Conservation (phyloP, 176 grass and related monocot species). For the Aegilops sharonensis region DNA sequence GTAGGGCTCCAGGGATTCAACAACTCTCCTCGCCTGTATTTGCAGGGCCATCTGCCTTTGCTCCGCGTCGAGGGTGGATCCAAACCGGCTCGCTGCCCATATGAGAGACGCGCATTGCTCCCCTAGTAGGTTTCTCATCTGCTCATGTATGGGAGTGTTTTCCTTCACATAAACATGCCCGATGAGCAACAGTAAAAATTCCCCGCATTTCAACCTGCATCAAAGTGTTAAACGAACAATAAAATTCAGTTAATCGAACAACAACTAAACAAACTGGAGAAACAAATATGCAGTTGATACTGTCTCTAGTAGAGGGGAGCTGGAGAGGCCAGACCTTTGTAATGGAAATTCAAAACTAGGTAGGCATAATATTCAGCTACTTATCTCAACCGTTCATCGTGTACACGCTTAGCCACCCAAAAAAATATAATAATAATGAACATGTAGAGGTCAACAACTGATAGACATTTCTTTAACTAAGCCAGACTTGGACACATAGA, state of each 20-base stretch:
- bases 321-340: neutral
- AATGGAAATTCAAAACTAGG: neutral
- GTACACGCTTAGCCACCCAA: neutral
- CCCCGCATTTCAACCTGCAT: conserved; percentile 92
- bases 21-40: conserved; percentile 88
- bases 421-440: neutral
- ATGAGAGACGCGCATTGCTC: conserved; percentile 83
- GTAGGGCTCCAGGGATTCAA: conserved; percentile 78
- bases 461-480: neutral
- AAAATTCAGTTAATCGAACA: too few relatives aligned
- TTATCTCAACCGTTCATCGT: neutral
- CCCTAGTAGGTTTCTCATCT: conserved; percentile 61
- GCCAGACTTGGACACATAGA: neutral
- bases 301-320: neutral
- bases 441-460: neutral
- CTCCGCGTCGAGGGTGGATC: conserved; percentile 78
- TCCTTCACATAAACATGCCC: conserved; percentile 78
- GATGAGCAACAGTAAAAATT: conserved; percentile 83
- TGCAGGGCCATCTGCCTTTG: conserved; percentile 88
- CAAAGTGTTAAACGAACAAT: neutral
- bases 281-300: neutral
- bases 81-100: conserved; percentile 91
- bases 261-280: neutral
- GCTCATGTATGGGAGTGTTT: conserved; percentile 84
- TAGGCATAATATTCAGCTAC: neutral